Evolutionary conservation across 768 basidiomycete species (phyloP).

Genomic region (Naganishia randhawae): DNA sequence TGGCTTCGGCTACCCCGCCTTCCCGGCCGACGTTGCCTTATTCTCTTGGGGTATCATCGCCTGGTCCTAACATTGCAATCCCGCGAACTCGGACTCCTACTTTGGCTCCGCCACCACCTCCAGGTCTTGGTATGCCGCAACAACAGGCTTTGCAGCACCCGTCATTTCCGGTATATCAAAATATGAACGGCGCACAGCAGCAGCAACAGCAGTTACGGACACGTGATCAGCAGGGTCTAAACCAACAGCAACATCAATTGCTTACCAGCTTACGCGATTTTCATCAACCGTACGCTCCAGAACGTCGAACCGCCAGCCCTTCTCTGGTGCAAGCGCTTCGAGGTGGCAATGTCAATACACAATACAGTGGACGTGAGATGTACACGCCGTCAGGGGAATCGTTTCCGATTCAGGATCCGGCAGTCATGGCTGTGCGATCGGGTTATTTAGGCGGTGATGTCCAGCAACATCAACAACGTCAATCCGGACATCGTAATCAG

Average conservation of each 20-base stretch:
- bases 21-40: slow-evolving; percentile 16
- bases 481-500: slow-evolving; percentile 18
- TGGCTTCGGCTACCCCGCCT: slow-evolving; percentile 21
- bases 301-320: slow-evolving; percentile 26
- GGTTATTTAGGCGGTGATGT: slow-evolving; percentile 7
- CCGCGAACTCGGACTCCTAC: neutral
- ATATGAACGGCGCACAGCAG: slow-evolving; percentile 17
- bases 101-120: slow-evolving; percentile 26
- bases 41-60: slow-evolving; percentile 1
- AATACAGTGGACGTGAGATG: slow-evolving; percentile 15
- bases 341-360: slow-evolving; percentile 8
- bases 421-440: slow-evolving; percentile 26
- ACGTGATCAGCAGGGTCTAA: slow-evolving; percentile 19
- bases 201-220: slow-evolving; percentile 14
- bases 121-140: slow-evolving; percentile 22
- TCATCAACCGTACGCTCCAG: slow-evolving; percentile 30
- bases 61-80: slow-evolving; percentile 1
- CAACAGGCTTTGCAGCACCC: slow-evolving; percentile 17
- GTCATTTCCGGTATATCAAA: slow-evolving; percentile 15
- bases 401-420: slow-evolving; percentile 30
- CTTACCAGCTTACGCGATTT: slow-evolving; percentile 22
- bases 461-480: slow-evolving; percentile 19
- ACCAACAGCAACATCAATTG: slow-evolving; percentile 25
- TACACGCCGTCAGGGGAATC: slow-evolving; percentile 26
- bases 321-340: slow-evolving; percentile 22